Conservation (phyloP, 1,139 yeast genomes). For the Suhomyces atakaporum region DNA sequence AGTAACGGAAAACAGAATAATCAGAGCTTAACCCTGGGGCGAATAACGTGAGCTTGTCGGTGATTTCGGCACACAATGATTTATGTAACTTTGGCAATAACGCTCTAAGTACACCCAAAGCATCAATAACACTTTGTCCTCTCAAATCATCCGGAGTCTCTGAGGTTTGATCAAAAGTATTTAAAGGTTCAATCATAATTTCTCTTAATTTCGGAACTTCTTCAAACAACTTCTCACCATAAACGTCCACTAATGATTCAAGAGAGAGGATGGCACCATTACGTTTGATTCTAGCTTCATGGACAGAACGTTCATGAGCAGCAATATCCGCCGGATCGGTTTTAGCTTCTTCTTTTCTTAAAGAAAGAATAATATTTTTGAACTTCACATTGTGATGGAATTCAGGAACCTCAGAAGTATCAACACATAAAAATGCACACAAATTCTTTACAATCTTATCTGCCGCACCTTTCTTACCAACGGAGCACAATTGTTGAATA, state of each 20-base stretch:
- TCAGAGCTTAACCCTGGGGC: slow-evolving; percentile 66
- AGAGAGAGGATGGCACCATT: slow-evolving; percentile 80
- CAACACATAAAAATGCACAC: slow-evolving; percentile 93
- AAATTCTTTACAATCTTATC: slow-evolving; percentile 88
- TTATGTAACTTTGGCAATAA: slow-evolving; percentile 63
- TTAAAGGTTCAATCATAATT: slow-evolving; percentile 69
- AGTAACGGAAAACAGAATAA: slow-evolving; percentile 81
- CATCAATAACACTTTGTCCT: slow-evolving; percentile 87
- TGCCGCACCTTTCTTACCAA: slow-evolving; percentile 69
- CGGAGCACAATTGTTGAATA: slow-evolving; percentile 55
- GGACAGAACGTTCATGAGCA: slow-evolving; percentile 62
- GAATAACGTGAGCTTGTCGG: slow-evolving; percentile 49
- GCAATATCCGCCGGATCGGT: slow-evolving; percentile 69
- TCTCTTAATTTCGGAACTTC: slow-evolving; percentile 69
- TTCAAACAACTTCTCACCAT: slow-evolving; percentile 56
- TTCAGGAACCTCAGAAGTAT: slow-evolving; percentile 94
- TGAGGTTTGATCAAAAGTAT: slow-evolving; percentile 25
- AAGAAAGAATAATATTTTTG: slow-evolving; percentile 64
- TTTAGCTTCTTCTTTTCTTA: slow-evolving; percentile 76
- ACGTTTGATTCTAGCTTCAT: slow-evolving; percentile 77
- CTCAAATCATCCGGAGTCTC: slow-evolving; percentile 45
- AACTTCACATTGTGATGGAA: slow-evolving; percentile 66
- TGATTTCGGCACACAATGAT: slow-evolving; percentile 51
- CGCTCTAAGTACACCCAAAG: slow-evolving; percentile 79
- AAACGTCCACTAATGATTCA: slow-evolving; percentile 53